Base-by-base conservation (phyloP, 1,284 basidiomycete genomes). In the Bjerkandera adusta region DNA sequence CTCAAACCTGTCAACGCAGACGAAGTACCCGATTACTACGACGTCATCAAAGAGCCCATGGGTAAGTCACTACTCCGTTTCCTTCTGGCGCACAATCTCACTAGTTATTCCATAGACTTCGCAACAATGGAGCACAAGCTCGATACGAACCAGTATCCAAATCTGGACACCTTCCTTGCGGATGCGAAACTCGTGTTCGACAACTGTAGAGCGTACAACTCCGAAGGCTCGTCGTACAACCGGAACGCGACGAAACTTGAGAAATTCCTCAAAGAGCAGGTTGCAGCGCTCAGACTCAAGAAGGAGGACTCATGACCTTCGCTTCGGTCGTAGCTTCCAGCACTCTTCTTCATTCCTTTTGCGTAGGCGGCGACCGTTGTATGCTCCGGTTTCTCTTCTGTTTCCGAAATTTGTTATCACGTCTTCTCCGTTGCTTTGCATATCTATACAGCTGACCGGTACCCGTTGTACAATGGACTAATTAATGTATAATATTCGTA, bases 121-220 rank as follows among this genome's bases (percentile, higher is more conserved):
- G 75, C 76, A 44, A 97, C 92, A 2, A 97, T 99, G 85, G 89
- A 94, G 62, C 79, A 86, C 65, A 98, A 95, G 66, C 80, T 99
- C 22, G 89, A 95, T 49, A 86, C 79, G 40, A 83, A 82, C 56
- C 75, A 84, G 57, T 99, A 98, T 65, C 67, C 76, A 27, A 79
- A 77, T 18, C 71, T 97, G 32, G 87, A 92, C 47, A 75, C 77
- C 36, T 93, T 98, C 62, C 66, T 89, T 5, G 77, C 76, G 15
- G 96, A 99, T 63, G 85, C 87, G 2, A 81, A 85, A 55, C 72
- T 94, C 43, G 81, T 99, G 46, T 94, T 95, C 63, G 83, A 92
- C 60, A 99, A 99, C 61, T 98, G 95, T 68, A 77, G 87, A 47
- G 65, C 77, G 43, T 99, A 97, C 70, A 99, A 99, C 61, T 85